A percentile compares a stretch with the other conserved stretches of the same genome.
These are phyloP conservation scores for Achaetomiella virescens DNA, from an alignment of 495 filamentous ascomycete genomes.

Conservation along the genomic window DNA sequence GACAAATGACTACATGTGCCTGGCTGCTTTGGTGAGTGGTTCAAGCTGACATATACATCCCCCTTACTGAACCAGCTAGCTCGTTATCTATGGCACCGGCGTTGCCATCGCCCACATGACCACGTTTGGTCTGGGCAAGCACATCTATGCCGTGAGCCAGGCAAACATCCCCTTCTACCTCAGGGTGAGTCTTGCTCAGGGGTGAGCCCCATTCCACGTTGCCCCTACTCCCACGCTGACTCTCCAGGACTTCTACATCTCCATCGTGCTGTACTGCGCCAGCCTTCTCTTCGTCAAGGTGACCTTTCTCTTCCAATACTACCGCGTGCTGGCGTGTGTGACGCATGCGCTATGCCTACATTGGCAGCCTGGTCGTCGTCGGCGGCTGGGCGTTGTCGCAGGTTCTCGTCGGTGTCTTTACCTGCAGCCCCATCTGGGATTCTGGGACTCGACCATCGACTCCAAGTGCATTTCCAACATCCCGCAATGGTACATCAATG, in stretches of 20 bases:
- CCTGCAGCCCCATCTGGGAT: constrained; percentile 26
- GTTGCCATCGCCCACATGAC: constrained; percentile 26
- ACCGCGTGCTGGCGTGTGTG: constrained; percentile 30
- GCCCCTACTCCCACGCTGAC: too few species aligned
- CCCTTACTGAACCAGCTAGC: background rate
- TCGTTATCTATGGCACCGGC: constrained; percentile 12
- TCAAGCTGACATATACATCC: background rate
- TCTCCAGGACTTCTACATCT: constrained; percentile 28
- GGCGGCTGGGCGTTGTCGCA: constrained; percentile 28
- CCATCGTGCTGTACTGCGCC: constrained; percentile 31
- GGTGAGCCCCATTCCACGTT: background rate
- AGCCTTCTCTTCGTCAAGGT: constrained; percentile 26
- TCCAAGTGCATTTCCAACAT: constrained; percentile 26
- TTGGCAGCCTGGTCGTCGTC: constrained; percentile 25
- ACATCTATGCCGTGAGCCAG: constrained; percentile 17
- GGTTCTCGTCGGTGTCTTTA: constrained; percentile 25
- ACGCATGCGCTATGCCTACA: constrained; percentile 19
- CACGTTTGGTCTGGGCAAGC: constrained; percentile 19
- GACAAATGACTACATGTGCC: constrained; percentile 22
- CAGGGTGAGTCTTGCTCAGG: constrained; percentile 7
- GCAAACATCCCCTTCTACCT: constrained; percentile 21
- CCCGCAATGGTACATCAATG: constrained; percentile 31
- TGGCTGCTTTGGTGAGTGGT: constrained; percentile 18
- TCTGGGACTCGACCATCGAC: constrained; percentile 21
- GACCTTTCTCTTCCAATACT: constrained; percentile 32